These are phyloP conservation scores for Eremomyces bilateralis DNA, from an alignment of 495 filamentous ascomycete genomes.

Conservation along the genomic window DNA sequence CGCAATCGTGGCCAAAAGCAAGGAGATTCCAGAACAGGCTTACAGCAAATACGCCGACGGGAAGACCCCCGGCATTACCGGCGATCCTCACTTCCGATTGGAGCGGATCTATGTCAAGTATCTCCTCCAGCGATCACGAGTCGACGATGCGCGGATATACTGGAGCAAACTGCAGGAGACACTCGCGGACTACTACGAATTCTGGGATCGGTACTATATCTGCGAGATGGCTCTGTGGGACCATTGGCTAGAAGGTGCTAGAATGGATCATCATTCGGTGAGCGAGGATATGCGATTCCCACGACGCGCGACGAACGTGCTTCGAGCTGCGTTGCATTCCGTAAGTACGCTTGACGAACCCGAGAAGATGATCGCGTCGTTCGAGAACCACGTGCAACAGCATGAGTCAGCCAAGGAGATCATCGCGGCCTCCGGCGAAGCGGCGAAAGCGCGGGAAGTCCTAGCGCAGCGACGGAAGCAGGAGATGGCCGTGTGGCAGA, in stretches of 20 bases:
- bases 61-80: constrained; percentile 55
- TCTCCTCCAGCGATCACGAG: constrained; percentile 51
- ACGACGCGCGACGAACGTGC: constrained; percentile 43
- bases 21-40: no score
- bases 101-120: constrained; percentile 85
- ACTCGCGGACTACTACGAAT: constrained; percentile 60
- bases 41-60: no score
- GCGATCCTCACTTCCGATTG: constrained; percentile 69
- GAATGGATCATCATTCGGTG: no score
- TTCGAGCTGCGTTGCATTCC: constrained; percentile 49
- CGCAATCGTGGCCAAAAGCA: constrained; percentile 52
- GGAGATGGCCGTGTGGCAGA: no score
- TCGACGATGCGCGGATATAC: constrained; percentile 41
- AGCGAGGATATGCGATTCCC: no score
- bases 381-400: constrained; percentile 66
- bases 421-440: constrained; percentile 43
- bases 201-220: constrained; percentile 76
- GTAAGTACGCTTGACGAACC: constrained; percentile 62
- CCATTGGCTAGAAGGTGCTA: constrained; percentile 18
- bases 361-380: constrained; percentile 67
- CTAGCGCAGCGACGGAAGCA: constrained; percentile 41
- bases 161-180: constrained; percentile 50
- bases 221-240: constrained; percentile 69
- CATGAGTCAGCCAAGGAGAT: constrained; percentile 58
- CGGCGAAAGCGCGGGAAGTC: constrained; percentile 38